Evolutionary conservation across 345 rosid genomes (phyloP), one percentile per base, ranked within the genome.

Genomic region (Gossypium raimondii): DNA sequence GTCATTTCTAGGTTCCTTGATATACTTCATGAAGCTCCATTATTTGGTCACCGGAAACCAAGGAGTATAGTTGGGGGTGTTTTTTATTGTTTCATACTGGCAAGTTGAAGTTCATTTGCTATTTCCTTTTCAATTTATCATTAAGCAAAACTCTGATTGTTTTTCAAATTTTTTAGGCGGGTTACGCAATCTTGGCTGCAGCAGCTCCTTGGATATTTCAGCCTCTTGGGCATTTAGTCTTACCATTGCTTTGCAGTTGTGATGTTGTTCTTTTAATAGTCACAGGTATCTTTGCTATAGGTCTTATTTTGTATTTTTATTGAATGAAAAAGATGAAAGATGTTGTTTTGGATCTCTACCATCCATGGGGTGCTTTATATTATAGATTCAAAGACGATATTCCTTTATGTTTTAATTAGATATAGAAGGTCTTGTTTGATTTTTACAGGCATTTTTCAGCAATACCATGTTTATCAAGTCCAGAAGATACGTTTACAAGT

Each of bases 401-500:
- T 78, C 25, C 14, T 59, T 57, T 72, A 11, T 63, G 24, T 11
- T 48, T 22, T 78, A 5, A 73, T 44, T 68, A 18, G 13, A 41
- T 29, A 20, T 41, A 7, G 67, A 74, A 59, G 11, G 69, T 78
- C 41, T 48, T 63, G 9, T 75, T 76, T 60, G 44, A 9, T 10
- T 76, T 25, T 81, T 81, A 43, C 90, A 94, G 97, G 97, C 59
- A 79, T 89, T 65, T 89, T 92, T 77, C 97, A 92, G 65, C 98
- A 94, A 68, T 94, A 92, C 79, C 83, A 92, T 57, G 98, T 94
- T 78, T 86, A 84, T 78, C 97, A 94, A 85, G 98, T 94, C 79
- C 94, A 88, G 80, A 92, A 92, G 85, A 90, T 94, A 80, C 92
- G 97, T 17, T 83, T 94, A 50, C 97, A 94, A 92, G 98, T 94